Base-by-base conservation (phyloP, 2,329 filamentous ascomycete species). In the Neonectria neomacrospora region DNA sequence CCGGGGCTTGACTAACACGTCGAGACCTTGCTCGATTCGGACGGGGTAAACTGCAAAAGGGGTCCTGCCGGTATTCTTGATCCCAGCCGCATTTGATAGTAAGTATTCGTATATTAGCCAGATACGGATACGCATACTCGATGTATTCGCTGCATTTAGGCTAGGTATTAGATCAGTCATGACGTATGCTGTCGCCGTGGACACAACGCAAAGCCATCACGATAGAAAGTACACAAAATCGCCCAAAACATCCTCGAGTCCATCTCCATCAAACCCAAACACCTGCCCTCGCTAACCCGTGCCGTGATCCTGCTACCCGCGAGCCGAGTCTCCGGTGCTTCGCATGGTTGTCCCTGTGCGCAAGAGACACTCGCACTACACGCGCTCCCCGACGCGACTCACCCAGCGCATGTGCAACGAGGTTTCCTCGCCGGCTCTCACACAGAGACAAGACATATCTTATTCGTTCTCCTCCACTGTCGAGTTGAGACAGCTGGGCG, bases 241-340 rank as follows among this genome's bases (percentile, higher is more conserved):
- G 48, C 55, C 64, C 23, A 56, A 58, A 50, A 28, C 26, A 47
- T 37, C 16, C 10, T 26, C 47, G 54, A 62, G 32, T 26, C 54
- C 52, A 45, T 54, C 56, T 53, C 64, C 45, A 55, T 58, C 45
- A 55, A 71, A 59, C 57, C 51, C 57, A 48, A 37, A 59, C 57
- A 61, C 44, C 47, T 51, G 51, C 54, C 62, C 53, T 67, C 66
- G 64, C 54, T 63, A 60, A 58, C 45, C 54, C 30, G 45, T 59
- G 45, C 51, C 41, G 50, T 52, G 52, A 54, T 56, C 44, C 26
- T 54, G 45, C 55, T 54, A 51, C 45, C 44, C 37, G 26, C 47
- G 53, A 53, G 51, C 53, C 56, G 64, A 61, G 52, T 53, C 44
- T 56, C 51, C 59, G 55, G 54, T 59, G 51, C 51, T 34, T 64